These are phyloP conservation scores for Phytophthora meadii DNA, from an alignment of 352 stramenopile species.

Conservation along the genomic window DNA sequence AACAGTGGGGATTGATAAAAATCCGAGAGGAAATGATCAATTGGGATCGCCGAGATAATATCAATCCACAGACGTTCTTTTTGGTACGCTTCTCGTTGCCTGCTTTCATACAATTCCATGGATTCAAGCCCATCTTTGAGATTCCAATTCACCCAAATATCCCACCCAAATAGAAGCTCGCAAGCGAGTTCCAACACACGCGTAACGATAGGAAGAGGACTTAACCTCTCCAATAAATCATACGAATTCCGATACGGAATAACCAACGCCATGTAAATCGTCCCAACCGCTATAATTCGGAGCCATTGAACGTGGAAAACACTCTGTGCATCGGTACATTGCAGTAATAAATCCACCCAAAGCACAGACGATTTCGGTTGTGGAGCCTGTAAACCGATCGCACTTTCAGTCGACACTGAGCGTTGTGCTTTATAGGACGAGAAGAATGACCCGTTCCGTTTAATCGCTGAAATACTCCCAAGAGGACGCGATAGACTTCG, in stretches of 20 bases:
- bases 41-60: constrained; percentile 50
- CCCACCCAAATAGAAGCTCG: constrained; percentile 56
- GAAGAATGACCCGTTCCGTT: constrained; percentile 24
- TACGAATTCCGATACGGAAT: constrained; percentile 58
- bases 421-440: constrained; percentile 39
- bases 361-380: constrained; percentile 28
- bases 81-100: constrained; percentile 47
- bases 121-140: constrained; percentile 50
- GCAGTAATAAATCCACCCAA: constrained; percentile 58
- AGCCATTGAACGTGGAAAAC: constrained; percentile 52
- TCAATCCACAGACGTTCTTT: constrained; percentile 48
- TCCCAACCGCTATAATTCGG: constrained; percentile 31
- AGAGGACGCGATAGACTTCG: constrained; percentile 4
- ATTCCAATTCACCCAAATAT: constrained; percentile 75
- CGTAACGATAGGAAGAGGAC: constrained; percentile 22
- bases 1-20: constrained; percentile 52
- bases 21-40: constrained; percentile 58
- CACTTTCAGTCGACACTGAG: constrained; percentile 16
- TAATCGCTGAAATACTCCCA: constrained; percentile 4
- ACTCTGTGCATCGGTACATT: constrained; percentile 56
- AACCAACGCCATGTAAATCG: constrained; percentile 50
- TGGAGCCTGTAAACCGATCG: neutral
- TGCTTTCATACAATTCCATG: constrained; percentile 61
- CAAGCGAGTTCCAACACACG: constrained; percentile 46
- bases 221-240: constrained; percentile 37